phyloP scores from a whole-genome alignment of 192 early-diverging fungal species.

The Entophlyctis luteolus region DNA sequence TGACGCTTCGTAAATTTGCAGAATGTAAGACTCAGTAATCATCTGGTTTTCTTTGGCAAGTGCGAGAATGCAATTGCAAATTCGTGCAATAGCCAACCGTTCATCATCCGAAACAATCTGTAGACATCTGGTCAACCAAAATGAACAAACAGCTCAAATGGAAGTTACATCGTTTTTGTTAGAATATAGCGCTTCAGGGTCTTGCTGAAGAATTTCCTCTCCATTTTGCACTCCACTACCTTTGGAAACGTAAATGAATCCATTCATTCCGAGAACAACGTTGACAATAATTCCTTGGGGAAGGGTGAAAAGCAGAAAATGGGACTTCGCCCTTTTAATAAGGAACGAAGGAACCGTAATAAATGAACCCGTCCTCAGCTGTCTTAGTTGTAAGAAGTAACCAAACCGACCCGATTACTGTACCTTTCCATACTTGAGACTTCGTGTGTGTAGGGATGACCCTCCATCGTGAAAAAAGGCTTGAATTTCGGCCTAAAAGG shows the following conservation, averaged over 20 bases:
- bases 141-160: not conserved
- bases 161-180: constrained; percentile 75
- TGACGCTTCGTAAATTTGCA: constrained; percentile 86
- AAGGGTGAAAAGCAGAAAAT: constrained; percentile 87
- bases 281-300: constrained; percentile 64
- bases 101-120: constrained; percentile 66
- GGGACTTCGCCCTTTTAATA: constrained; percentile 88
- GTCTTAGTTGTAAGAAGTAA: not conserved
- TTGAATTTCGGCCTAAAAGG: constrained; percentile 70
- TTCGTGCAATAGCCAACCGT: constrained; percentile 81
- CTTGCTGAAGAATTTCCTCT: constrained; percentile 31
- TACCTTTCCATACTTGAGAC: constrained; percentile 85
- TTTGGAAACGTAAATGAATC: constrained; percentile 93
- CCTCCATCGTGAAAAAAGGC: constrained; percentile 83
- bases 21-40: constrained; percentile 86
- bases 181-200: constrained; percentile 73
- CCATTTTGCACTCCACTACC: not conserved
- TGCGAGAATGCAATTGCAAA: constrained; percentile 80
- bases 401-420: not conserved
- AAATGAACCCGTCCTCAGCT: constrained; percentile 74
- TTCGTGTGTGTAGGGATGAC: constrained; percentile 83
- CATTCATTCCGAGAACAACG: constrained; percentile 91
- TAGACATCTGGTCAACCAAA: constrained; percentile 7
- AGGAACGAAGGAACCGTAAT: constrained; percentile 82
- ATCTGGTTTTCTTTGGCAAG: constrained; percentile 73